Conservation (phyloP, 345 rosid genomes). For the Bruguiera gymnorhiza region DNA sequence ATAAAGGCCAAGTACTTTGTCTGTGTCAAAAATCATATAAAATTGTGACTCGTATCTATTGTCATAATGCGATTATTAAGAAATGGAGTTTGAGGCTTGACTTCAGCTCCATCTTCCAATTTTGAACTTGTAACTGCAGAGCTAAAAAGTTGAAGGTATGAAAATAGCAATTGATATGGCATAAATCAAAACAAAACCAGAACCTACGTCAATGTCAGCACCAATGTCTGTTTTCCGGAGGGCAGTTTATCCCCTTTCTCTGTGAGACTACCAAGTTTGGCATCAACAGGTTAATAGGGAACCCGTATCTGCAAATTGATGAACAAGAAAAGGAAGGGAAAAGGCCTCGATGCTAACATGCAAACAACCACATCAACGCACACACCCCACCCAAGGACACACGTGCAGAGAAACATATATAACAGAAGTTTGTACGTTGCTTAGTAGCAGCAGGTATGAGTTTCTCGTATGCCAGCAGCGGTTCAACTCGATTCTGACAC, state of each 20-base stretch:
- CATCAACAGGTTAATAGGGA: constrained; percentile 78
- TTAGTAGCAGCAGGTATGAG: constrained; percentile 70
- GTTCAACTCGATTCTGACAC: constrained; percentile 77
- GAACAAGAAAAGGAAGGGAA: background rate
- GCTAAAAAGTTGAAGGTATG: constrained; percentile 10
- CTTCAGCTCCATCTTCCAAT: constrained; percentile 90
- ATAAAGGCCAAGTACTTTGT: constrained; percentile 55
- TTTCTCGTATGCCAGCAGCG: constrained; percentile 66
- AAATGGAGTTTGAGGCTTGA: constrained; percentile 74
- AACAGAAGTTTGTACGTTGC: constrained; percentile 45
- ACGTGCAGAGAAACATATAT: background rate
- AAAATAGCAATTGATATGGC: constrained; percentile 14
- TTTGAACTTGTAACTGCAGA: constrained; percentile 81
- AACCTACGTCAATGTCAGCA: constrained; percentile 76
- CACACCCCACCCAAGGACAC: background rate
- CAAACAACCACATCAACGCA: too few species aligned
- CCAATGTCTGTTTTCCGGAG: constrained; percentile 82
- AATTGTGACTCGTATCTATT: constrained; percentile 90
- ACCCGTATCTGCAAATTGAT: constrained; percentile 54
- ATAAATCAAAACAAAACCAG: constrained; percentile 6
- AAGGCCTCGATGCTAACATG: background rate
- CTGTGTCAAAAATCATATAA: constrained; percentile 84
- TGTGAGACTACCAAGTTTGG: constrained; percentile 65
- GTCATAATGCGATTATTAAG: constrained; percentile 89
- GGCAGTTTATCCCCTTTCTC: constrained; percentile 72